Conservation (phyloP, 257 asterid genomes). For the Petunia axillaris region DNA sequence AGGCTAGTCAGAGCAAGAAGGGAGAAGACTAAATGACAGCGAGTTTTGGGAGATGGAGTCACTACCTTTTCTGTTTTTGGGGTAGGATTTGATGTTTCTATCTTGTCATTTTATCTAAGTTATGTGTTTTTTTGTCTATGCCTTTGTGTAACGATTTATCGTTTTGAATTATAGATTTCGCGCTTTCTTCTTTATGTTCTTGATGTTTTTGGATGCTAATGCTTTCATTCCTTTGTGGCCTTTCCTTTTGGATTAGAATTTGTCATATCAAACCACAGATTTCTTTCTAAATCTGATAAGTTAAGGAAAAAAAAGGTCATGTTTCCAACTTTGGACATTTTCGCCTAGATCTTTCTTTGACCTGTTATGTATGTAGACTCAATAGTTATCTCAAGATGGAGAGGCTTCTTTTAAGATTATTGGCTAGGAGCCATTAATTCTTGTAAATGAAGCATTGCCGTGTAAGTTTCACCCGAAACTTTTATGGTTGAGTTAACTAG, state of each 20-base stretch:
- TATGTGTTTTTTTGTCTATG: background rate
- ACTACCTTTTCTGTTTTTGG: conserved; percentile 67
- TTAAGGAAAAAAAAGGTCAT: background rate
- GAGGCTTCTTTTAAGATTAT: background rate
- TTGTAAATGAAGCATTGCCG: too few species aligned
- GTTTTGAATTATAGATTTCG: background rate
- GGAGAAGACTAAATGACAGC: conserved; percentile 80
- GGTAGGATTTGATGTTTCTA: conserved; percentile 42
- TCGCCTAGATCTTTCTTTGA: background rate
- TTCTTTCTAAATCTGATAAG: background rate
- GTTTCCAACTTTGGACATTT: background rate
- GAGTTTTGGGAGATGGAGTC: conserved; percentile 73
- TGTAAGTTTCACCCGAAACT: background rate
- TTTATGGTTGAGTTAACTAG: background rate
- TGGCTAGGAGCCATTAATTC: background rate
- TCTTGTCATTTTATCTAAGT: background rate
- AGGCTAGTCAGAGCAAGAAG: conserved; percentile 74
- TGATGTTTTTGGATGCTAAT: background rate
- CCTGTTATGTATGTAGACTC: background rate
- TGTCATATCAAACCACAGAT: background rate
- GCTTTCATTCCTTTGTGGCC: background rate
- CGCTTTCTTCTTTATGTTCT: background rate
- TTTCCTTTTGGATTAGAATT: background rate
- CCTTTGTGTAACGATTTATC: background rate
- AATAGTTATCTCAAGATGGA: background rate